These are phyloP conservation scores for Tetrahymena thermophila DNA, from an alignment of 73 alveolate genomes.

Conservation along the genomic window DNA sequence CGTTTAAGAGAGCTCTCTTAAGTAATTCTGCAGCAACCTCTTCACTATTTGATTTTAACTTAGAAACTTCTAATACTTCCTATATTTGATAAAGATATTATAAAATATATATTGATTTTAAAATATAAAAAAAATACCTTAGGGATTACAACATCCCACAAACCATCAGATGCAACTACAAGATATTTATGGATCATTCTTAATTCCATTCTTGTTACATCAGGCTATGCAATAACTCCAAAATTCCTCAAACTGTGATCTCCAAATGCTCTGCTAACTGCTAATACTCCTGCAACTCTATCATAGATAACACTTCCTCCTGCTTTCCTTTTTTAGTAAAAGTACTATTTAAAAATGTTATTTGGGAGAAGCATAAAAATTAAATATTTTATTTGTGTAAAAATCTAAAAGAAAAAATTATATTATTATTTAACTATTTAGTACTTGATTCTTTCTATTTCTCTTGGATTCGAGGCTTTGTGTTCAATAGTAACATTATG, in stretches of 20 bases:
- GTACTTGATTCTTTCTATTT: slow-evolving; percentile 47
- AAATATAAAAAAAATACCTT: too few relatives aligned
- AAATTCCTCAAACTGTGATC: slow-evolving; percentile 30
- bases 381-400: too few relatives aligned
- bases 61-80: not conserved
- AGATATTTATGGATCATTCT: slow-evolving; percentile 29
- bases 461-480: slow-evolving; percentile 56
- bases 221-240: slow-evolving; percentile 30
- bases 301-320: slow-evolving; percentile 44
- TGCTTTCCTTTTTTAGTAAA: not conserved
- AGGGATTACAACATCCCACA: slow-evolving; percentile 39
- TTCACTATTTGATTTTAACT: not conserved
- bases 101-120: too few relatives aligned
- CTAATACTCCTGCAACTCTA: slow-evolving; percentile 34
- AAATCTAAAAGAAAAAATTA: too few relatives aligned
- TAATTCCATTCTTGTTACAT: slow-evolving; percentile 22
- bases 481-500: slow-evolving; percentile 59
- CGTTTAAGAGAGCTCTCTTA: not conserved
- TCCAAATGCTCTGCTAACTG: slow-evolving; percentile 51
- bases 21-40: not conserved
- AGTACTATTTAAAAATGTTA: not conserved
- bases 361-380: too few relatives aligned
- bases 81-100: too few relatives aligned
- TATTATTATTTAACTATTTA: too few relatives aligned
- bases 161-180: slow-evolving; percentile 44